Conservation (phyloP, 805 yeast genomes). For the Spencermartinsiella europaea region DNA sequence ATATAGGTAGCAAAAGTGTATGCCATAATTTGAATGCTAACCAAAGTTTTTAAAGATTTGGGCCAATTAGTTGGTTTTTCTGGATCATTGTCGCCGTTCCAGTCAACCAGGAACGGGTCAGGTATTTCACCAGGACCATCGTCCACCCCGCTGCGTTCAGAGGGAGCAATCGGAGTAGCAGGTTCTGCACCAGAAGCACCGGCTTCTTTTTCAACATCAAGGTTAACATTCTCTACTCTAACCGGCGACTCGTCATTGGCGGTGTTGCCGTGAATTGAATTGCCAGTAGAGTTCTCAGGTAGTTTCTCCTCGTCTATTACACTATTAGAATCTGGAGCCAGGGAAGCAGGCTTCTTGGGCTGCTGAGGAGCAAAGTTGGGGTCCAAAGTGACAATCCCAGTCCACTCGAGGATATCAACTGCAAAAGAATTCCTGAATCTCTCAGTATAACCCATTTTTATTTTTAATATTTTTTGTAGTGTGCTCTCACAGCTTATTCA, state of each 20-base stretch:
- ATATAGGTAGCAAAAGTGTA: conserved; percentile 46
- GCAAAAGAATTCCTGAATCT: conserved; percentile 3
- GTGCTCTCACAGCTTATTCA: no score
- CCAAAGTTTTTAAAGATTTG: conserved; percentile 33
- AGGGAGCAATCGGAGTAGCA: no score
- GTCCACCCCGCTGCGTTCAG: neutral
- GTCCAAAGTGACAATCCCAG: conserved; percentile 2
- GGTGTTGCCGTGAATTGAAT: neutral
- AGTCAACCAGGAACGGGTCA: conserved; percentile 26
- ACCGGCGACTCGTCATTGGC: neutral
- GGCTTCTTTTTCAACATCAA: neutral
- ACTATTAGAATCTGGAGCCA: neutral
- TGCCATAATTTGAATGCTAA: conserved; percentile 36
- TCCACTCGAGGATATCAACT: conserved; percentile 8
- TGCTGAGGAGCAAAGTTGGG: conserved; percentile 5
- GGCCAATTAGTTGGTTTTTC: conserved; percentile 57
- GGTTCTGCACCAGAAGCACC: conserved; percentile 22
- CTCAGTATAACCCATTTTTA: neutral
- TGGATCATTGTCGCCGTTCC: conserved; percentile 40
- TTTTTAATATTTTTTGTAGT: no score
- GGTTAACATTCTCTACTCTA: neutral
- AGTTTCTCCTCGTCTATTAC: neutral
- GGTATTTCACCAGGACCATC: neutral
- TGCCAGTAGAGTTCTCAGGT: neutral
- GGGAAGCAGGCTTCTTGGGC: neutral